Conservation (phyloP, 2,329 filamentous ascomycete species). For the Lachnellula cervina region DNA sequence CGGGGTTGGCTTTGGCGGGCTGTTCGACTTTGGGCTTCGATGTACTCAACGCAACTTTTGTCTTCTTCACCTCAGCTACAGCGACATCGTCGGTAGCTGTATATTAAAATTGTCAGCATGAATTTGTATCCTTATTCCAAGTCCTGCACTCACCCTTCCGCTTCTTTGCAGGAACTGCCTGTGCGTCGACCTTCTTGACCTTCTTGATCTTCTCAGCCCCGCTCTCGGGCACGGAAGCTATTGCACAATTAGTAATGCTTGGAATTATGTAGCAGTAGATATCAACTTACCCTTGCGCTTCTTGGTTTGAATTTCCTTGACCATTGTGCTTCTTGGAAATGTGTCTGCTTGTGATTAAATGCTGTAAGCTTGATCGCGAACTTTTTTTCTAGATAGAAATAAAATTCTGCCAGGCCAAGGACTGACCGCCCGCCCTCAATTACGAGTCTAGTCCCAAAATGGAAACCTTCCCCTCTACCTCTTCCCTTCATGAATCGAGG, state of each 20-base stretch:
- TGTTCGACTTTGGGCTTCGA: constrained; percentile 1
- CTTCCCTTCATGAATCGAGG: no score
- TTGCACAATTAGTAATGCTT: constrained; percentile 13
- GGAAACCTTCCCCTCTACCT: no score
- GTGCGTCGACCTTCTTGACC: constrained; percentile 33
- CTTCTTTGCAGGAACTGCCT: constrained; percentile 27
- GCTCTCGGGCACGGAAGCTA: constrained; percentile 35
- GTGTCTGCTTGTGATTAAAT: constrained; percentile 1
- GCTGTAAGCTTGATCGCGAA: not conserved
- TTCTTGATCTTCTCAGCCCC: constrained; percentile 34
- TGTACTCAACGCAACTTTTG: constrained; percentile 22
- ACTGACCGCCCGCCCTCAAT: no score
- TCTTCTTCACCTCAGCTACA: constrained; percentile 30
- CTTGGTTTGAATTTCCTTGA: constrained; percentile 47
- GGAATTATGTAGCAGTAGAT: not conserved
- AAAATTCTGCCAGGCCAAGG: no score
- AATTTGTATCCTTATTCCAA: not conserved
- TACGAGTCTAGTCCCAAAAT: no score
- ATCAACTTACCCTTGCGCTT: constrained; percentile 47
- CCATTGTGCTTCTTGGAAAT: constrained; percentile 38
- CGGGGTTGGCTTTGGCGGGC: constrained; percentile 12
- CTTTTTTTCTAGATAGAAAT: not conserved
- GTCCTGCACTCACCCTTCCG: constrained; percentile 28
- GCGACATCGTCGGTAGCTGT: constrained; percentile 30
- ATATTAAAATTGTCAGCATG: not conserved